Conservation (phyloP, 495 filamentous ascomycete genomes). For the Apodospora peruviana region DNA sequence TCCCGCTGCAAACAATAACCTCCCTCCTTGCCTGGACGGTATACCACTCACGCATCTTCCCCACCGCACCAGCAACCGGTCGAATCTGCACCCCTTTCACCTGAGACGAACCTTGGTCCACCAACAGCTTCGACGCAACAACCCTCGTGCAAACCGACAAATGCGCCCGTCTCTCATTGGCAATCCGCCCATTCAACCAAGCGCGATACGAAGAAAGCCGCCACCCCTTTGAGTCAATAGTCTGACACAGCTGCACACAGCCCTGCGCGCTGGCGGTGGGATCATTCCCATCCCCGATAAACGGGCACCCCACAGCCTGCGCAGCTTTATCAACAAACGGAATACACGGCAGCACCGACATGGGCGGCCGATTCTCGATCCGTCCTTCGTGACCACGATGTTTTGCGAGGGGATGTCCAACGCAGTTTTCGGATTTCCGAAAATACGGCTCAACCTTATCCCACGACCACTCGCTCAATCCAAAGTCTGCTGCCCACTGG, state of each 20-base stretch:
- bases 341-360: constrained; percentile 1
- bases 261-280: constrained; percentile 13
- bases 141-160: constrained; percentile 19
- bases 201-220: constrained; percentile 16
- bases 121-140: constrained; percentile 15
- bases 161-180: constrained; percentile 4
- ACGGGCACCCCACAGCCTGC: constrained; percentile 7
- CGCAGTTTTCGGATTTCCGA: constrained; percentile 14
- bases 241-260: constrained; percentile 15
- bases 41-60: constrained; percentile 1
- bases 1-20: constrained; percentile 19
- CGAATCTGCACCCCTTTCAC: constrained; percentile 14
- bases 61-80: neutral
- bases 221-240: constrained; percentile 13
- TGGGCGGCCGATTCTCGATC: constrained; percentile 7
- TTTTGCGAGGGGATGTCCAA: constrained; percentile 2
- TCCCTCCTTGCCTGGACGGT: constrained; percentile 18
- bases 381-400: constrained; percentile 18
- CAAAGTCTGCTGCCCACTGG: constrained; percentile 18
- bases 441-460: constrained; percentile 26
- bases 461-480: constrained; percentile 20
- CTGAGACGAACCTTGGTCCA: neutral
- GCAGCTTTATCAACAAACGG: constrained; percentile 10
- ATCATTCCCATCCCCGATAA: constrained; percentile 15
- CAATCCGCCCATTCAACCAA: constrained; percentile 11